phyloP scores from a whole-genome alignment of 2,329 filamentous ascomycete species.

The Penicillium sp. region DNA sequence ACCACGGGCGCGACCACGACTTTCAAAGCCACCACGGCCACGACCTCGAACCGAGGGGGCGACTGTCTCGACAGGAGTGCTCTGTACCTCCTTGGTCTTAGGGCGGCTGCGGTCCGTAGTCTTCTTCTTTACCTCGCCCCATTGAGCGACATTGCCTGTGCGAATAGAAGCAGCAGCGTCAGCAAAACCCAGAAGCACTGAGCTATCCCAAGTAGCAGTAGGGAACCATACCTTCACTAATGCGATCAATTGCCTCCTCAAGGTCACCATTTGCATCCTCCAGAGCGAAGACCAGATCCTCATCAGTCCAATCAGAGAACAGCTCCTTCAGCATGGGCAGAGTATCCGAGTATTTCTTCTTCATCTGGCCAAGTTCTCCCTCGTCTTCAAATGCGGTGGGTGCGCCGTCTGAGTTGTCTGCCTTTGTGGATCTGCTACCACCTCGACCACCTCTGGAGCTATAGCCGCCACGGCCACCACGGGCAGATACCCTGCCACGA shows the following conservation, averaged over 20 bases:
- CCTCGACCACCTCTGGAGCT: slow-evolving; percentile 62
- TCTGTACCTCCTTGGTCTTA: slow-evolving; percentile 40
- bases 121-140: slow-evolving; percentile 48
- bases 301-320: slow-evolving; percentile 91
- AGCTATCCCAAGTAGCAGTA: too few species aligned
- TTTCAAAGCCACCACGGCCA: slow-evolving; percentile 41
- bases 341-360: slow-evolving; percentile 76
- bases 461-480: slow-evolving; percentile 73
- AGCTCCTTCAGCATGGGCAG: slow-evolving; percentile 78
- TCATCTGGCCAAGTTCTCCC: slow-evolving; percentile 81
- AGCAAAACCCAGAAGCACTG: slow-evolving; percentile 1
- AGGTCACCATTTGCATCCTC: slow-evolving; percentile 58
- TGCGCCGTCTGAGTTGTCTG: slow-evolving; percentile 58
- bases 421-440: slow-evolving; percentile 60
- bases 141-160: slow-evolving; percentile 47
- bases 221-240: slow-evolving; percentile 39
- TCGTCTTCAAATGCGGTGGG: slow-evolving; percentile 67
- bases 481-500: slow-evolving; percentile 81
- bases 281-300: slow-evolving; percentile 84
- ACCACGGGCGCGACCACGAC: slow-evolving; percentile 40
- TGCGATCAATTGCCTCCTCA: slow-evolving; percentile 43
- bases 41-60: slow-evolving; percentile 34
- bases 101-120: slow-evolving; percentile 38
- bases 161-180: too few species aligned
- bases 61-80: slow-evolving; percentile 28